These are phyloP conservation scores for Tetrahymena borealis DNA, from an alignment of 73 alveolate genomes.

Conservation along the genomic window DNA sequence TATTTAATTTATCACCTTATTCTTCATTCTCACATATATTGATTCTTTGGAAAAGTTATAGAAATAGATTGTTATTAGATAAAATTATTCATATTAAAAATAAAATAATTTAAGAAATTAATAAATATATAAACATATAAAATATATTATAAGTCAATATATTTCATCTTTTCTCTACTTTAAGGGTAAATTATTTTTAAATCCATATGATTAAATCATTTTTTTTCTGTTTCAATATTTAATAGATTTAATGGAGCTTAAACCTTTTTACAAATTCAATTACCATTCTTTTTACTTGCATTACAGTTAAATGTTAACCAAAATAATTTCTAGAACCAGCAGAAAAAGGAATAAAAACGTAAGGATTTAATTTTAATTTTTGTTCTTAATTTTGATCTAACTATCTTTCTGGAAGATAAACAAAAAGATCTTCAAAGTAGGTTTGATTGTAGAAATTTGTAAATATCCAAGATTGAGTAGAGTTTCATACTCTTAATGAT, in stretches of 20 bases:
- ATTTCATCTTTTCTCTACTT: background rate
- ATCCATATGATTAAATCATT: background rate
- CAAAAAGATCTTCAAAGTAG: background rate
- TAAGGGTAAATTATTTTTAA: background rate
- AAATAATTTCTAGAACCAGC: background rate
- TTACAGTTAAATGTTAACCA: background rate
- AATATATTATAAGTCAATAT: background rate
- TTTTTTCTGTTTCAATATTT: background rate
- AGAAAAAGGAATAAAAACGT: background rate
- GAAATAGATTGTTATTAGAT: no score
- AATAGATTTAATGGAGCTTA: background rate
- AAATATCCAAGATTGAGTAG: no score
- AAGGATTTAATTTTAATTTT: background rate
- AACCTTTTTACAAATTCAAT: background rate
- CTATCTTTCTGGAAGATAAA: background rate
- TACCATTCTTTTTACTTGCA: background rate
- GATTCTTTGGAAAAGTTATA: no score
- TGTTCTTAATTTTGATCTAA: background rate
- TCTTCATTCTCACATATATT: no score
- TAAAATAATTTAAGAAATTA: no score
- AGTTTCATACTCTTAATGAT: no score
- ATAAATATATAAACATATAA: no score
- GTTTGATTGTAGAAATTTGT: no score
- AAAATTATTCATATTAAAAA: no score
- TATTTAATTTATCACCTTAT: no score